Conservation (phyloP, 805 yeast species). For the Tetrapisispora nanseiensis region DNA sequence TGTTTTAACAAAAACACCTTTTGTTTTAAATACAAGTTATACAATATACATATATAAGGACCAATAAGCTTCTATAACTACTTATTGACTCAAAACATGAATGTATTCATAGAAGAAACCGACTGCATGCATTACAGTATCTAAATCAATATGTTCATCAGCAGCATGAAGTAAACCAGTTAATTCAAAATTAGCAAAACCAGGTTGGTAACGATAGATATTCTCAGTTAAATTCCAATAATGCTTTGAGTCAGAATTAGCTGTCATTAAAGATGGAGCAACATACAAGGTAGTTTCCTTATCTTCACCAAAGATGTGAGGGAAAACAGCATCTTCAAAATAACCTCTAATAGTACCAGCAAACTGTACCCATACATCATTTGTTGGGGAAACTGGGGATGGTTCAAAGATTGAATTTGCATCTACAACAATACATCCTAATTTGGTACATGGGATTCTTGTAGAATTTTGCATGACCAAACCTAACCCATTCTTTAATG, state of each 20-base stretch:
- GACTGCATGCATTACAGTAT: constrained; percentile 17
- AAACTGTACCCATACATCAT: constrained; percentile 32
- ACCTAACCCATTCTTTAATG: constrained; percentile 41
- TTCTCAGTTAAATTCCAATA: constrained; percentile 50
- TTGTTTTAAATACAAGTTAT: no score
- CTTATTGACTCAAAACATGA: constrained; percentile 5
- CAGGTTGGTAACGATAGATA: constrained; percentile 40
- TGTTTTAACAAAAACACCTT: no score
- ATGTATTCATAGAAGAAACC: constrained; percentile 18
- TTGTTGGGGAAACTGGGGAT: constrained; percentile 32
- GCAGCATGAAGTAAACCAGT: constrained; percentile 17
- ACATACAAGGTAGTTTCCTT: constrained; percentile 19
- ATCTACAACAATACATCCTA: constrained; percentile 26
- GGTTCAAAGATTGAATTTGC: constrained; percentile 26
- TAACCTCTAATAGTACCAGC: constrained; percentile 49
- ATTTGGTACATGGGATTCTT: constrained; percentile 17
- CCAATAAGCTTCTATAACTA: no score
- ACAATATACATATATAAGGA: no score
- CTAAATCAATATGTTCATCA: constrained; percentile 16
- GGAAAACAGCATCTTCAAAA: constrained; percentile 39
- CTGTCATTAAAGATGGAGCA: constrained; percentile 44
- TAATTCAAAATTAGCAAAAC: constrained; percentile 19
- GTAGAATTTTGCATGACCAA: constrained; percentile 23
- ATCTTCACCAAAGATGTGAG: background rate
- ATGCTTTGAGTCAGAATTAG: constrained; percentile 53